Conservation (phyloP, 2,329 filamentous ascomycete species). For the Aspergillus alliaceus region DNA sequence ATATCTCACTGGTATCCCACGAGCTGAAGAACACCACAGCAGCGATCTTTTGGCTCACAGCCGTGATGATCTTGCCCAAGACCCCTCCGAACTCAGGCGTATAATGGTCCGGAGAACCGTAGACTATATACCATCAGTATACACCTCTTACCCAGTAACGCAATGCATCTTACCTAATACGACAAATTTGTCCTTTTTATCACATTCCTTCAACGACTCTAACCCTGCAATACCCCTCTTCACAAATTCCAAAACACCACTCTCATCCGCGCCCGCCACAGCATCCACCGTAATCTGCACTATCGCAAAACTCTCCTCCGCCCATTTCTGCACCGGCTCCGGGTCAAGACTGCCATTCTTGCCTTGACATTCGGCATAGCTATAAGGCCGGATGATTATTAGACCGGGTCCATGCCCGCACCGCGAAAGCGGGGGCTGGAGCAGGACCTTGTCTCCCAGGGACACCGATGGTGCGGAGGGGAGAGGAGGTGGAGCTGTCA, state of each 20-base stretch:
- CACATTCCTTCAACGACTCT: conserved; percentile 24
- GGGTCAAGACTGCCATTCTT: conserved; percentile 50
- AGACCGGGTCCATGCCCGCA: conserved; percentile 51
- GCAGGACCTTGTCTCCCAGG: conserved; percentile 4
- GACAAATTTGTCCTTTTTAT: conserved; percentile 17
- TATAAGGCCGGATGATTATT: conserved; percentile 44
- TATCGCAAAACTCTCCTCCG: conserved; percentile 68
- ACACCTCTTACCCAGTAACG: not conserved
- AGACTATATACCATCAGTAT: conserved; percentile 15
- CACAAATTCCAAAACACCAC: conserved; percentile 8
- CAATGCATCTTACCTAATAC: conserved; percentile 19
- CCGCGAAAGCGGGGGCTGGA: conserved; percentile 50
- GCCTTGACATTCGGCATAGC: conserved; percentile 23
- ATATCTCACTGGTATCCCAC: conserved; percentile 9
- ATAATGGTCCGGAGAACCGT: conserved; percentile 27
- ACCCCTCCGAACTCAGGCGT: conserved; percentile 8
- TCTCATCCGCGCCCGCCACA: conserved; percentile 12
- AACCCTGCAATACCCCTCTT: conserved; percentile 15
- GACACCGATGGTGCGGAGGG: not conserved
- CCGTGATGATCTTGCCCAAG: conserved; percentile 7
- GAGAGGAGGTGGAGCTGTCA: not conserved
- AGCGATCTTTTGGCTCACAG: not conserved
- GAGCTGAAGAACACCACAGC: conserved; percentile 20
- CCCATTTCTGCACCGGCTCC: conserved; percentile 65
- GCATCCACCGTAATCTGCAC: conserved; percentile 48